Conservation (phyloP, 768 basidiomycete genomes). For the Boletales sp. region DNA sequence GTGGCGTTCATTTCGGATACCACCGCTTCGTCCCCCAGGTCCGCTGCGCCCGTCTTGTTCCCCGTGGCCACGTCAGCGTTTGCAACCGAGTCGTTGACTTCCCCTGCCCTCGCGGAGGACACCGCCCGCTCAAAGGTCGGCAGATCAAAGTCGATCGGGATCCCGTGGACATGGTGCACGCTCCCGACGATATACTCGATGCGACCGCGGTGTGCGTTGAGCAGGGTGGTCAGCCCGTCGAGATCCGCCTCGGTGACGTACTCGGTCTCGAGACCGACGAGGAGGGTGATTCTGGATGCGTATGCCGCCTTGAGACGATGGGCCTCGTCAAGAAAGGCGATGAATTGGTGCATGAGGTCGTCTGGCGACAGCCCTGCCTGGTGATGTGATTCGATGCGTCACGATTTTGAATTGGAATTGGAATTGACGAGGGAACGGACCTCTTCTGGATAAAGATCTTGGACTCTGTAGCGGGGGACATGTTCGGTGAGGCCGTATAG, state of each 20-base stretch:
- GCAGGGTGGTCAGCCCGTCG: conserved; percentile 48
- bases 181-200: conserved; percentile 92
- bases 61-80: conserved; percentile 14
- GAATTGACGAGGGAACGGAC: conserved; percentile 36
- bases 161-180: conserved; percentile 82
- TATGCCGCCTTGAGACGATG: conserved; percentile 67
- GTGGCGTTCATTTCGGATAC: conserved; percentile 15
- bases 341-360: conserved; percentile 61
- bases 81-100: conserved; percentile 20
- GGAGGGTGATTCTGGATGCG: conserved; percentile 60
- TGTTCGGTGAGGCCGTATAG: conserved; percentile 91
- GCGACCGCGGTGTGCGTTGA: conserved; percentile 42
- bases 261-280: conserved; percentile 93
- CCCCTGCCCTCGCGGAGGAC: conserved; percentile 27
- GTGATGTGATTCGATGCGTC: not conserved
- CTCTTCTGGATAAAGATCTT: conserved; percentile 96
- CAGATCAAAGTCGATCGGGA: conserved; percentile 91
- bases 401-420: no score
- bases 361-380: conserved; percentile 55
- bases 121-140: conserved; percentile 65
- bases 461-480: conserved; percentile 76
- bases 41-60: no score
- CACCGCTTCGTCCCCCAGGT: no score
- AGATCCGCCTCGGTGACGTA: conserved; percentile 72
- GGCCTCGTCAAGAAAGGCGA: conserved; percentile 73